These are phyloP conservation scores for Candida rishiriensis DNA, from an alignment of 805 yeast species.

Conservation along the genomic window DNA sequence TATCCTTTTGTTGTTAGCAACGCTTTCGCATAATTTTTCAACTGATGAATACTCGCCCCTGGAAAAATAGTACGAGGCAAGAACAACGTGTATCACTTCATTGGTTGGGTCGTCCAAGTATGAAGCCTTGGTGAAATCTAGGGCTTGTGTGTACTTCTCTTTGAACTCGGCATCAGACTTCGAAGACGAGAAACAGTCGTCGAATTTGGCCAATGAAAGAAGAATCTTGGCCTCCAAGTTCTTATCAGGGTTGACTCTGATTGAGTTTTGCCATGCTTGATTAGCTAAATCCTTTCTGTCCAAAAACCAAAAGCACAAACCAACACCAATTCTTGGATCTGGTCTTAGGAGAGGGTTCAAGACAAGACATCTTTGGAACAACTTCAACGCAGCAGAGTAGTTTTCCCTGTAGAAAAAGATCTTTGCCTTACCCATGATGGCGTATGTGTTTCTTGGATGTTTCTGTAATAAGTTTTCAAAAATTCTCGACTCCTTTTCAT, in stretches of 20 bases:
- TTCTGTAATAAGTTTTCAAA: slow-evolving; percentile 56
- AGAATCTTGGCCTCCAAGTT: slow-evolving; percentile 61
- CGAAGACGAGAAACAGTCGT: slow-evolving; percentile 53
- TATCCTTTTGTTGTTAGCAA: slow-evolving; percentile 36
- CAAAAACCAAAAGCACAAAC: slow-evolving; percentile 88
- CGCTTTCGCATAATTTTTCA: slow-evolving; percentile 49
- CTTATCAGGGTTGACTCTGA: slow-evolving; percentile 54
- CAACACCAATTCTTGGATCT: slow-evolving; percentile 93
- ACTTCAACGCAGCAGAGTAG: slow-evolving; percentile 66
- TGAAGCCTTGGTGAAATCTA: slow-evolving; percentile 43
- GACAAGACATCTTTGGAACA: slow-evolving; percentile 78
- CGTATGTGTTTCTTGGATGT: slow-evolving; percentile 64
- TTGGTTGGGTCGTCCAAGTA: slow-evolving; percentile 41
- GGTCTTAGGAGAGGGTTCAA: slow-evolving; percentile 77
- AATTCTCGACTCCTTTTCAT: slow-evolving; percentile 66
- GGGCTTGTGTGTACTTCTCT: slow-evolving; percentile 51
- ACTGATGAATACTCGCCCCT: slow-evolving; percentile 57
- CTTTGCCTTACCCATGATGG: slow-evolving; percentile 81
- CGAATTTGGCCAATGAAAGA: slow-evolving; percentile 63
- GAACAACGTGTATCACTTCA: slow-evolving; percentile 58
- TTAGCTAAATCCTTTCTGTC: slow-evolving; percentile 74
- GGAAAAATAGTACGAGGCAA: slow-evolving; percentile 71
- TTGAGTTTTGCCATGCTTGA: slow-evolving; percentile 76
- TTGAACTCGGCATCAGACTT: slow-evolving; percentile 59
- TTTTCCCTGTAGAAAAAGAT: slow-evolving; percentile 67